Base-by-base conservation (phyloP, 2,329 filamentous ascomycete species). In the Paradendryphiella salina region DNA sequence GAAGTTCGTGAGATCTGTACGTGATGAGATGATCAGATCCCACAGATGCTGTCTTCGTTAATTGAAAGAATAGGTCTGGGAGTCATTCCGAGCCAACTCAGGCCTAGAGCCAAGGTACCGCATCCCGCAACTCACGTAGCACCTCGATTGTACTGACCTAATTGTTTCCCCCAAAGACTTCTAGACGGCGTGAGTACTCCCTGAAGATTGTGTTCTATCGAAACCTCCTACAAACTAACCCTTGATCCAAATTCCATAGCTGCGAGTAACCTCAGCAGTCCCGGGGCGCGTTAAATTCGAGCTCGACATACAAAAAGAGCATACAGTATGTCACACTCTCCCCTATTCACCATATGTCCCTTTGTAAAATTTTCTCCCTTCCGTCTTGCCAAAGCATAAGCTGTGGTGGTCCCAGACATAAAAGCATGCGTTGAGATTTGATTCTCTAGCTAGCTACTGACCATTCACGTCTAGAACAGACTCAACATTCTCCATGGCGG, bases 61-160 rank as follows among this genome's bases (percentile, higher is more conserved):
- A 75, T 45, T 40, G 15, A 45, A 45, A 40, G 32, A 51, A 14
- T 51, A 94, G 90, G 90, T 95, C 38, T 82, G 90, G 79, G 87
- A 88, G 71, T 92, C 89, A 1, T 96, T 96, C 73, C 84, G 89
- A 77, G 82, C 83, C 60, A 88, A 90, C 58, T 96, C 91, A 4
- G 92, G 92, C 5, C 77, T 97, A 15, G 93, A 96, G 73, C 90
- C 90, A 71, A 88, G 89, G 92, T 96, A 78, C 23, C 23, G 8
- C 37, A 23, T 45, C 18, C 31, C 20, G 18, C 14, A n/a, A n/a
- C 10, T 21, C 14, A 15, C 14, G 15, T 26, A 21, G 29, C 4
- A 18, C 1, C 10, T 14, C 10, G 9, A 33, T n/a, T 29, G 9
- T 1, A 31, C 48, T 56, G 13, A 55, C 32, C 4, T 18, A 3